These are phyloP conservation scores for Pestalotiopsis sp. DNA, from an alignment of 2,329 filamentous ascomycete genomes.

Conservation along the genomic window DNA sequence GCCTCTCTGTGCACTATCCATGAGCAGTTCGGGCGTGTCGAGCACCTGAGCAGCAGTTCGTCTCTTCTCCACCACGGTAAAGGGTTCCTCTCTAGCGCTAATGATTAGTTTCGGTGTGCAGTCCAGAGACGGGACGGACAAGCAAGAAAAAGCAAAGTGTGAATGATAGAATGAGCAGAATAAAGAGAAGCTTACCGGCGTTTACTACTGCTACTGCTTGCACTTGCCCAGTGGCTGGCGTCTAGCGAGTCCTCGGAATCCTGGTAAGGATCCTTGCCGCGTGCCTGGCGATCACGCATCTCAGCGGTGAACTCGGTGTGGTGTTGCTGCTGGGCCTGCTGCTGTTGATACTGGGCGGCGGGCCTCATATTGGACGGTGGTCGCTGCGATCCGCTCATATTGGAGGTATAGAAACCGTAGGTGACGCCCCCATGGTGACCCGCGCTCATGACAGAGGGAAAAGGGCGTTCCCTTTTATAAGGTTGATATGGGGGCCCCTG, in stretches of 20 bases:
- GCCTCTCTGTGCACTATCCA: slow-evolving; percentile 59
- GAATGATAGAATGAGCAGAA: not conserved
- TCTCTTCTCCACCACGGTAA: slow-evolving; percentile 44
- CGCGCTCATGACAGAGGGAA: not conserved
- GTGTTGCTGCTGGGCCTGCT: not conserved
- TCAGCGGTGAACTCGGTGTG: slow-evolving; percentile 42
- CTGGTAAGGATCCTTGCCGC: slow-evolving; percentile 59
- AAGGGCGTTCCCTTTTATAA: not conserved
- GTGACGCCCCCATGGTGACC: not conserved
- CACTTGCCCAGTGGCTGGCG: not conserved
- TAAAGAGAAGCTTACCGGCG: not conserved
- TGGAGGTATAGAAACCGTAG: not conserved
- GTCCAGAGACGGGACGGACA: not conserved
- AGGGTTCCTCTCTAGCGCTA: slow-evolving; percentile 39
- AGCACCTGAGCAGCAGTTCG: slow-evolving; percentile 57
- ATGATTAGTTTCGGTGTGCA: not conserved
- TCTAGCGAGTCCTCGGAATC: slow-evolving; percentile 34
- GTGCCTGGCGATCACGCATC: slow-evolving; percentile 62
- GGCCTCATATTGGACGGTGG: not conserved
- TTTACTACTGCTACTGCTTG: not conserved
- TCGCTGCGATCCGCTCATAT: not conserved
- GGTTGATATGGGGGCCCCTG: not conserved
- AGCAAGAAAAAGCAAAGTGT: not conserved
- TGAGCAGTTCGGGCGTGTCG: slow-evolving; percentile 59
- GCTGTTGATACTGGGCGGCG: not conserved